These are phyloP conservation scores for Melastoma candidum DNA, from an alignment of 441 rosid genomes.

Conservation along the genomic window DNA sequence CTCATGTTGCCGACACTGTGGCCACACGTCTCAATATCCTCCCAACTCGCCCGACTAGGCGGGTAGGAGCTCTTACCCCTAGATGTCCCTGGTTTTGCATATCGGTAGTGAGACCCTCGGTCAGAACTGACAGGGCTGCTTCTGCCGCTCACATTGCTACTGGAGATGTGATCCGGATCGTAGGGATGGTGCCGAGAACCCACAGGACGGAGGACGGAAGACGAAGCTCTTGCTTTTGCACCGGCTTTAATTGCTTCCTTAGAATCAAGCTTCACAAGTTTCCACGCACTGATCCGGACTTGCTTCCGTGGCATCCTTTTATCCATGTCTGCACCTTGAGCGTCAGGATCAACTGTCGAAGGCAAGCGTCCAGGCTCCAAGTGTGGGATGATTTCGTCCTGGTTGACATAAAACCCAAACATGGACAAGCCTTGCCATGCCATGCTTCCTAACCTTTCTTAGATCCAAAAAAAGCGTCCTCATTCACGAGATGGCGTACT, in stretches of 20 bases:
- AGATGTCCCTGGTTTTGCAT: slow-evolving; percentile 26
- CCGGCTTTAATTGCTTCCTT: slow-evolving; percentile 71
- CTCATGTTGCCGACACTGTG: slow-evolving; percentile 46
- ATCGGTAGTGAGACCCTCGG: slow-evolving; percentile 32
- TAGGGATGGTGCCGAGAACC: slow-evolving; percentile 43
- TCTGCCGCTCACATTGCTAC: slow-evolving; percentile 61
- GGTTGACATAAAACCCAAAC: slow-evolving; percentile 7
- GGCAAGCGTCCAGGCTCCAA: slow-evolving; percentile 73
- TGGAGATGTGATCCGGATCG: slow-evolving; percentile 39
- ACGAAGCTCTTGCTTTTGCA: slow-evolving; percentile 85
- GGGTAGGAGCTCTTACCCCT: slow-evolving; percentile 41
- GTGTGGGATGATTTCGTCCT: slow-evolving; percentile 91
- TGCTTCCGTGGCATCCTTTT: slow-evolving; percentile 60
- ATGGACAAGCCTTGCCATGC: neutral
- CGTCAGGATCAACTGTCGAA: slow-evolving; percentile 77
- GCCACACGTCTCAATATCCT: slow-evolving; percentile 42
- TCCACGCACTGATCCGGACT: slow-evolving; percentile 90
- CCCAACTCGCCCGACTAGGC: slow-evolving; percentile 50
- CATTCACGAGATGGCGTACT: neutral
- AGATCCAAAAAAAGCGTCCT: slow-evolving; percentile 3
- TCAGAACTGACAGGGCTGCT: slow-evolving; percentile 62
- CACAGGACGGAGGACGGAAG: slow-evolving; percentile 72
- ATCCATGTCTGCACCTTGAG: slow-evolving; percentile 37
- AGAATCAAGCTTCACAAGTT: slow-evolving; percentile 82
- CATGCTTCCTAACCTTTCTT: neutral